Conservation (phyloP, 2,329 filamentous ascomycete species). For the Phoma sp. region DNA sequence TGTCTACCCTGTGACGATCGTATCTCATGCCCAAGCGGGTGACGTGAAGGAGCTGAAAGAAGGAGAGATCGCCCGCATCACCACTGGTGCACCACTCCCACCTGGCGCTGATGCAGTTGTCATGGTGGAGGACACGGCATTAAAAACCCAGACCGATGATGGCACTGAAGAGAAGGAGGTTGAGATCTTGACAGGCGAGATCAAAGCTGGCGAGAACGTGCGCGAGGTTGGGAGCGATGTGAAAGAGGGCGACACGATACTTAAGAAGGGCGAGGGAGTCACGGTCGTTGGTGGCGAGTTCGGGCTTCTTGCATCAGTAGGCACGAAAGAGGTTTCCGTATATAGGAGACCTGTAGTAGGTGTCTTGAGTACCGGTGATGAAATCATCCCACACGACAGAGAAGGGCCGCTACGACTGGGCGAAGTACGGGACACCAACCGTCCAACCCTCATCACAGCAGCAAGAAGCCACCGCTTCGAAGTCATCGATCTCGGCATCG, state of each 20-base stretch:
- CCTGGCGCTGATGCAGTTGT: conserved; percentile 88
- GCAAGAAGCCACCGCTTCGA: conserved; percentile 77
- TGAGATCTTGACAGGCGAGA: conserved; percentile 80
- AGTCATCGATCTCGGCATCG: conserved; percentile 86
- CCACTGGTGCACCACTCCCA: conserved; percentile 90
- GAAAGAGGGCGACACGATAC: conserved; percentile 70
- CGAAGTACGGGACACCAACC: conserved; percentile 92
- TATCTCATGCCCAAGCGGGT: conserved; percentile 84
- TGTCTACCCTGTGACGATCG: conserved; percentile 81
- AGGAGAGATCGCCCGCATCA: conserved; percentile 87
- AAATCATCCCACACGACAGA: conserved; percentile 79
- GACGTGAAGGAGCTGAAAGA: conserved; percentile 69
- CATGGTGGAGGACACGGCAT: conserved; percentile 93
- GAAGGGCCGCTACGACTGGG: conserved; percentile 72
- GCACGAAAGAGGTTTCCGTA: conserved; percentile 72
- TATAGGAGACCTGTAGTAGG: conserved; percentile 82
- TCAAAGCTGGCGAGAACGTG: conserved; percentile 84
- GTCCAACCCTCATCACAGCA: conserved; percentile 84
- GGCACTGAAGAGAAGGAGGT: conserved; percentile 85
- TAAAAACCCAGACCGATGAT: conserved; percentile 78
- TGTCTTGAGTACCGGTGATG: conserved; percentile 91
- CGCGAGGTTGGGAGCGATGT: conserved; percentile 92
- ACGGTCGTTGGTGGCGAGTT: conserved; percentile 90
- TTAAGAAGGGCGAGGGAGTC: conserved; percentile 81
- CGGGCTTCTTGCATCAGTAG: conserved; percentile 85